phyloP scores from a whole-genome alignment of 192 early-diverging fungal genomes.

The Coemansia sp. region DNA sequence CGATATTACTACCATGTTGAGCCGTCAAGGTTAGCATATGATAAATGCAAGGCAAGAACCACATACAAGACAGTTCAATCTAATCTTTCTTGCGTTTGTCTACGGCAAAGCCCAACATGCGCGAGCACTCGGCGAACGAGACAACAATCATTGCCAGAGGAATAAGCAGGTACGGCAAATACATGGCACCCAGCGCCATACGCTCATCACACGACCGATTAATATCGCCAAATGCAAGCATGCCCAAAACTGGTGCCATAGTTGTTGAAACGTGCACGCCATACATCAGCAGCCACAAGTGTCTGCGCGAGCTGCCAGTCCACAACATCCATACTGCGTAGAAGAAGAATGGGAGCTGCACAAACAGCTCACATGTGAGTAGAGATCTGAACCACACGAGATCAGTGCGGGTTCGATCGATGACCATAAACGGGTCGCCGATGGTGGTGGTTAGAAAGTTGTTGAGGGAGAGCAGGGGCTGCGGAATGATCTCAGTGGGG shows the following conservation, averaged over 20 bases:
- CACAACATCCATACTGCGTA: slow-evolving; percentile 61
- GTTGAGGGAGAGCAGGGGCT: slow-evolving; percentile 34
- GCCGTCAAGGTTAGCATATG: no score
- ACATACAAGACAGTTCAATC: no score
- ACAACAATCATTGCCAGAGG: slow-evolving; percentile 58
- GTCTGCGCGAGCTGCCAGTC: slow-evolving; percentile 29
- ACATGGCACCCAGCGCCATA: slow-evolving; percentile 54
- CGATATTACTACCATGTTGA: no score
- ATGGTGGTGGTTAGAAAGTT: slow-evolving; percentile 54
- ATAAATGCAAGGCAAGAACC: no score
- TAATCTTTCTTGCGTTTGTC: slow-evolving; percentile 8
- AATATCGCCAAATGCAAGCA: slow-evolving; percentile 55
- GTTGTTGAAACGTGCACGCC: slow-evolving; percentile 75
- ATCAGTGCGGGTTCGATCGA: slow-evolving; percentile 24
- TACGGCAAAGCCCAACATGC: slow-evolving; percentile 13
- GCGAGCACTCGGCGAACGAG: slow-evolving; percentile 29
- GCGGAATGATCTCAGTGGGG: slow-evolving; percentile 34
- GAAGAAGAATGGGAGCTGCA: slow-evolving; percentile 75
- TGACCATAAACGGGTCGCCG: slow-evolving; percentile 66
- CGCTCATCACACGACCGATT: slow-evolving; percentile 48
- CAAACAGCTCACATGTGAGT: slow-evolving; percentile 58
- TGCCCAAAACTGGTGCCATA: slow-evolving; percentile 59
- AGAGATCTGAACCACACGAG: slow-evolving; percentile 68
- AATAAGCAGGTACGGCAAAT: slow-evolving; percentile 68
- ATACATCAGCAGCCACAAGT: slow-evolving; percentile 62